Evolutionary conservation across 148 eudicot species (phyloP), one percentile per base, ranked within the genome.

Genomic region (Silene conica): DNA sequence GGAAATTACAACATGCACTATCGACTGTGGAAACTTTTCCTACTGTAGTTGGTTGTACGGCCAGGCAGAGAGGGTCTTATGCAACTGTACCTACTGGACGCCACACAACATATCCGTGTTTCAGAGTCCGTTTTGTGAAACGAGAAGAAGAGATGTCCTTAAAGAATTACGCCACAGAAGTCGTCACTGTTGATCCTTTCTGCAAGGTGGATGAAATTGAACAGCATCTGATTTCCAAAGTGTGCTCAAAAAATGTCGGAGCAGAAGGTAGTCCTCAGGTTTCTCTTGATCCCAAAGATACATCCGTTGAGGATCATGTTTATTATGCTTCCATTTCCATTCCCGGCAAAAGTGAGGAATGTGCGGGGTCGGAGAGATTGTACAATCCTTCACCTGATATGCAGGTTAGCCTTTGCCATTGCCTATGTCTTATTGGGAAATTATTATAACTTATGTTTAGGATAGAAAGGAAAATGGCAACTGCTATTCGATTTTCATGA

Each of bases 11-110:
- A 73, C 80, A 78, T 85, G 93, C 96, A 63, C 79, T 95, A 20
- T 92, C 93, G 41, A 87, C 96, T 50, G 78, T 90, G 66, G 97
- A 92, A 83, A 84, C 66, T 71, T 90, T 92, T 75, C 96, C 98
- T 69, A 81, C 88, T 61, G 55, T 86, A 67, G 78, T 81, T 74
- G 83, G 85, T 71, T 77, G 74, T 78, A 67, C 71, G 22, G 73
- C 76, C 72, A 88, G 76, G 80, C 83, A 78, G 41, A 86, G 85
- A 77, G 83, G 79, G 55, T 86, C 89, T n/a, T 87, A 86, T 82
- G 92, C 92, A 68, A 77, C 83, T 80, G 88, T 95, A 79, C 98
- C 98, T 20, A 66, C 50, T 83, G 82, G 84, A 62, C 84, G 82
- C 20, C 62, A 74, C 50, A 84, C 81, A 70, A 26, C 83, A 18